phyloP scores from a whole-genome alignment of 139 green algal genomes.

The Micractinium conductrix region DNA sequence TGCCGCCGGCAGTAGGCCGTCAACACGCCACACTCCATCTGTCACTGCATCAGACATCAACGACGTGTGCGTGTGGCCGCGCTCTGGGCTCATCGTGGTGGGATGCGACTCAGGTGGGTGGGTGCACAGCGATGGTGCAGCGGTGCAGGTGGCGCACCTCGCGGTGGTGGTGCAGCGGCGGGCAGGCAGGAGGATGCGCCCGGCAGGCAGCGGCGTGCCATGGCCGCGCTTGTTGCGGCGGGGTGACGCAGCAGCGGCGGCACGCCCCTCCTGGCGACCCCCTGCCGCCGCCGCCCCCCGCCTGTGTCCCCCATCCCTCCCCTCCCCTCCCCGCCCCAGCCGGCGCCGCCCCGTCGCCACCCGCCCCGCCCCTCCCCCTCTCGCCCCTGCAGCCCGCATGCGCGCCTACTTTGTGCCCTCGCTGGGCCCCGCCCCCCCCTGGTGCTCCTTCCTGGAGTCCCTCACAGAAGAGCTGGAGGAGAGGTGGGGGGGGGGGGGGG shows the following conservation, averaged over 20 bases:
- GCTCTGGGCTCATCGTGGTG: conserved; percentile 72
- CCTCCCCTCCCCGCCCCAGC: not conserved
- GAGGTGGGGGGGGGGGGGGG: too few species aligned
- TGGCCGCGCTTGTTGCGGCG: not conserved
- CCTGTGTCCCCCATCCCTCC: not conserved
- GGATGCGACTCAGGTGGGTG: conserved; percentile 65
- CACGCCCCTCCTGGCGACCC: not conserved
- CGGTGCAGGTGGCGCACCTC: too few species aligned
- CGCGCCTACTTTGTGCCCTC: conserved; percentile 89
- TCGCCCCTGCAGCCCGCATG: conserved; percentile 13
- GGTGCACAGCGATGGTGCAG: too few species aligned
- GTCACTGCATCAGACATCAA: too few species aligned
- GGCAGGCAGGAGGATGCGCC: not conserved
- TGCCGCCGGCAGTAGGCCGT: too few species aligned
- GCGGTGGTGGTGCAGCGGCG: not conserved
- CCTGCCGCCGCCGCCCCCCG: not conserved
- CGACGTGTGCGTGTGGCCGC: conserved; percentile 81
- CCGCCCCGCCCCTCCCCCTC: not conserved
- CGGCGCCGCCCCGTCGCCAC: not conserved
- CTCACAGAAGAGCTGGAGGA: conserved; percentile 99
- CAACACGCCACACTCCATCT: too few species aligned
- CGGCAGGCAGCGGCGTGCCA: not conserved
- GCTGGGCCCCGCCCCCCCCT: conserved; percentile 91
- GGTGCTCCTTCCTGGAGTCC: conserved; percentile 96
- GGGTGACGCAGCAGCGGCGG: not conserved